Conservation (phyloP, 805 yeast species). For the Lipomyces starkeyi region DNA sequence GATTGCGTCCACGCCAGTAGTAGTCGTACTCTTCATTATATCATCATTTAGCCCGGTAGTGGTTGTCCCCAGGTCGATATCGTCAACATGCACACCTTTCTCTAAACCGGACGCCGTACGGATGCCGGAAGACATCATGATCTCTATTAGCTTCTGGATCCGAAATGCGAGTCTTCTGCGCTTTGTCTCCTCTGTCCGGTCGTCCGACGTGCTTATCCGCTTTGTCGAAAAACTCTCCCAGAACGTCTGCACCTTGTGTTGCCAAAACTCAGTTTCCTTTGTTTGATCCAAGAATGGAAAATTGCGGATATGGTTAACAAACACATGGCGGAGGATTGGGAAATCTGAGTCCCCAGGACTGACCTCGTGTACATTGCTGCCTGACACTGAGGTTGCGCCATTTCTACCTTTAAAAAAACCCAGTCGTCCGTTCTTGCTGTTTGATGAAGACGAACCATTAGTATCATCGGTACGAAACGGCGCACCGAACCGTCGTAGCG, state of each 20-base stretch:
- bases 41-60: constrained; percentile 32
- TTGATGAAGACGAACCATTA: not conserved
- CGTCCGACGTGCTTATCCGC: constrained; percentile 73
- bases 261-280: constrained; percentile 74
- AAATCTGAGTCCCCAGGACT: constrained; percentile 50
- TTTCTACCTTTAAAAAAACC: constrained; percentile 5
- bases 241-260: constrained; percentile 75
- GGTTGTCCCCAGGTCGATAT: constrained; percentile 10
- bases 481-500: constrained; percentile 72
- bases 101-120: constrained; percentile 51
- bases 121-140: constrained; percentile 77
- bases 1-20: constrained; percentile 37
- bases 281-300: constrained; percentile 73
- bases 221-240: constrained; percentile 77
- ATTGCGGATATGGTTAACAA: constrained; percentile 63
- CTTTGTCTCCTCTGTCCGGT: constrained; percentile 76
- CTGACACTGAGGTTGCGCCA: not conserved
- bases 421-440: not conserved
- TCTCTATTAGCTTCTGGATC: constrained; percentile 63
- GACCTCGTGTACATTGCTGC: constrained; percentile 24
- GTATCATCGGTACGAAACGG: constrained; percentile 61
- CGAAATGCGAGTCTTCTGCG: constrained; percentile 66
- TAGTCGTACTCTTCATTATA: constrained; percentile 21
- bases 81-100: constrained; percentile 28
- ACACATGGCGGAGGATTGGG: constrained; percentile 73